Conservation (phyloP, 2,329 filamentous ascomycete species). For the Colletotrichum euphorbiae region DNA sequence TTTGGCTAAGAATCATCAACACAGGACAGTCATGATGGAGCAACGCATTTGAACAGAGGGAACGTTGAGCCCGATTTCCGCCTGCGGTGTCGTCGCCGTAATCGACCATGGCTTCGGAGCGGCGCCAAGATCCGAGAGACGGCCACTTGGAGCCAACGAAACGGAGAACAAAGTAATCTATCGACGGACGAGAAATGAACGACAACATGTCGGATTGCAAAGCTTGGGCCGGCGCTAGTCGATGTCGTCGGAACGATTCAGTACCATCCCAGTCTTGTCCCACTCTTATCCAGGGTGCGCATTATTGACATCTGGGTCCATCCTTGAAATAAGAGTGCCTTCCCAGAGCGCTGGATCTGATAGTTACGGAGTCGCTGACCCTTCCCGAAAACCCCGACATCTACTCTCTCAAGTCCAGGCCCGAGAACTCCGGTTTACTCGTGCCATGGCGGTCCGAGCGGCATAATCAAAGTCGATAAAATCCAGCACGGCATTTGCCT, state of each 20-base stretch:
- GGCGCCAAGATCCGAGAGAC: neutral
- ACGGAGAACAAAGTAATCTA: constrained; percentile 17
- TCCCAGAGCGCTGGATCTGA: neutral
- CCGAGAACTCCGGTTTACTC: constrained; percentile 11
- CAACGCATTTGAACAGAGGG: no score
- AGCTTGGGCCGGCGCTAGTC: constrained; percentile 29
- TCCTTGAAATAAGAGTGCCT: constrained; percentile 21
- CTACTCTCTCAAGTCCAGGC: constrained; percentile 6
- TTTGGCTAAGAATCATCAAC: no score
- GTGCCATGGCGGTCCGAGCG: constrained; percentile 13
- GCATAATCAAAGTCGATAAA: neutral
- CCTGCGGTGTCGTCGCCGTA: neutral
- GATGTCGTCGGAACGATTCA: constrained; percentile 29
- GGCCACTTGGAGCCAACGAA: neutral
- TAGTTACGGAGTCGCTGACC: neutral
- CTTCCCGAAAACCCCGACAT: neutral
- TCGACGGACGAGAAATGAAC: constrained; percentile 5
- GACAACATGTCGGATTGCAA: constrained; percentile 25
- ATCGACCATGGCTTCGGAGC: neutral
- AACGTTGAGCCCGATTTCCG: no score
- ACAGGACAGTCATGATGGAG: no score
- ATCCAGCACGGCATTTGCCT: neutral
- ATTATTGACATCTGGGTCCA: constrained; percentile 9
- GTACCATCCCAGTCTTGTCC: constrained; percentile 20
- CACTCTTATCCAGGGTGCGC: neutral